These are phyloP conservation scores for Malassezia psittaci DNA, from an alignment of 1,284 basidiomycete genomes.

Conservation along the genomic window DNA sequence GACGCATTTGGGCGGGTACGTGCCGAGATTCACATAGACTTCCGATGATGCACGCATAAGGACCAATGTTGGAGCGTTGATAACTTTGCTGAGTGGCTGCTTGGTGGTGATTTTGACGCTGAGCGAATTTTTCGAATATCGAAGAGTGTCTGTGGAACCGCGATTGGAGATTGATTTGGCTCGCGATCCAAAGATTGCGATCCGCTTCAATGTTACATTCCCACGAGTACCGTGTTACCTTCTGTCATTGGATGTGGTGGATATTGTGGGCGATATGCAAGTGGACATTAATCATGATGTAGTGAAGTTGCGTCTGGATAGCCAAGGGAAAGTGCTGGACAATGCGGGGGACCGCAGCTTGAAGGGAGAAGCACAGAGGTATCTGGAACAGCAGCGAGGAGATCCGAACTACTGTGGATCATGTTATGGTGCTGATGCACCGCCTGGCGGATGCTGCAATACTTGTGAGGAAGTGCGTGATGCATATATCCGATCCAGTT, in stretches of 20 bases:
- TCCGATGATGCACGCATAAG: slow-evolving; percentile 46
- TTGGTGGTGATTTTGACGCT: slow-evolving; percentile 83
- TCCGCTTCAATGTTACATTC: slow-evolving; percentile 86
- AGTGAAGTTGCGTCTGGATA: slow-evolving; percentile 66
- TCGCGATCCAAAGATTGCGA: slow-evolving; percentile 83
- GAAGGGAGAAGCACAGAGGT: slow-evolving; percentile 34
- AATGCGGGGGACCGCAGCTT: slow-evolving; percentile 22
- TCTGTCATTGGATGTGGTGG: slow-evolving; percentile 73
- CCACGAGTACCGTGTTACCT: slow-evolving; percentile 89
- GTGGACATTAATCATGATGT: slow-evolving; percentile 64
- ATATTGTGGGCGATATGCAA: slow-evolving; percentile 91
- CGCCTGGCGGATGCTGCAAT: slow-evolving; percentile 73
- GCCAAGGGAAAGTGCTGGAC: slow-evolving; percentile 52
- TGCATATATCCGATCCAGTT: slow-evolving; percentile 80
- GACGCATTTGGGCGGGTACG: slow-evolving; percentile 17
- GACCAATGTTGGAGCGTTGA: slow-evolving; percentile 41
- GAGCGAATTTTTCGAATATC: slow-evolving; percentile 92
- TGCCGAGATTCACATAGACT: slow-evolving; percentile 26
- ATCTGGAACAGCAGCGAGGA: slow-evolving; percentile 16
- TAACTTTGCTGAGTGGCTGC: slow-evolving; percentile 81
- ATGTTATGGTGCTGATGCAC: slow-evolving; percentile 81
- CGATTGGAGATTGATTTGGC: slow-evolving; percentile 62
- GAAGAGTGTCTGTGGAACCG: slow-evolving; percentile 57
- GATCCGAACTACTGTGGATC: slow-evolving; percentile 56
- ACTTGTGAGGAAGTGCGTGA: slow-evolving; percentile 88